phyloP scores from a whole-genome alignment of 768 basidiomycete species.

The Boletus speciosus region DNA sequence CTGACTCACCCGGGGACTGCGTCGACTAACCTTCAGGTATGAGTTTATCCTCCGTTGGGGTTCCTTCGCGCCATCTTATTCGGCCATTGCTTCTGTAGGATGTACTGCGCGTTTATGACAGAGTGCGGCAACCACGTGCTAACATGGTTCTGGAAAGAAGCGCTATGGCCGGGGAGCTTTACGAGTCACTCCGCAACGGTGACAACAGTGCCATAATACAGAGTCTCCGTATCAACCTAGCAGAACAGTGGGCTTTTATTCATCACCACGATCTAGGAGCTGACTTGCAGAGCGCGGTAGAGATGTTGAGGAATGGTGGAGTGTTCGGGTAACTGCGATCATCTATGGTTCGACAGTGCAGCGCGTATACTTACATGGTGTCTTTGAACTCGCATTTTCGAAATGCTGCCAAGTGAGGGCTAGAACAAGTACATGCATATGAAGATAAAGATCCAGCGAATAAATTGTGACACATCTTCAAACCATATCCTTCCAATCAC shows the following conservation, averaged over 20 bases:
- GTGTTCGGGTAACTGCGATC: neutral
- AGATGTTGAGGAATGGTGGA: conserved; percentile 14
- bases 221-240: conserved; percentile 34
- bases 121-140: conserved; percentile 43
- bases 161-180: conserved; percentile 40
- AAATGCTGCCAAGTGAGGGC: neutral
- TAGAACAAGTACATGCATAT: conserved; percentile 3
- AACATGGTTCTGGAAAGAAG: conserved; percentile 47
- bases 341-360: neutral
- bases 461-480: conserved; percentile 9
- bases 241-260: conserved; percentile 44
- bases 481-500: conserved; percentile 59
- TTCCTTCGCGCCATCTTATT: neutral
- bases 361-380: no score
- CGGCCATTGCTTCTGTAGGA: conserved; percentile 27
- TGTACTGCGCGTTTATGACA: conserved; percentile 46
- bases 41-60: conserved; percentile 1
- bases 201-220: conserved; percentile 26
- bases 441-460: conserved; percentile 8
- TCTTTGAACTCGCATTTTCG: neutral
- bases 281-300: conserved; percentile 36
- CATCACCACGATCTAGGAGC: conserved; percentile 46
- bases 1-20: conserved; percentile 42
- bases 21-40: conserved; percentile 39
- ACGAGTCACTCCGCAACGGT: conserved; percentile 30